Evolutionary conservation across 208 protist species (phyloP).

Genomic region (Leishmania aethiopica): DNA sequence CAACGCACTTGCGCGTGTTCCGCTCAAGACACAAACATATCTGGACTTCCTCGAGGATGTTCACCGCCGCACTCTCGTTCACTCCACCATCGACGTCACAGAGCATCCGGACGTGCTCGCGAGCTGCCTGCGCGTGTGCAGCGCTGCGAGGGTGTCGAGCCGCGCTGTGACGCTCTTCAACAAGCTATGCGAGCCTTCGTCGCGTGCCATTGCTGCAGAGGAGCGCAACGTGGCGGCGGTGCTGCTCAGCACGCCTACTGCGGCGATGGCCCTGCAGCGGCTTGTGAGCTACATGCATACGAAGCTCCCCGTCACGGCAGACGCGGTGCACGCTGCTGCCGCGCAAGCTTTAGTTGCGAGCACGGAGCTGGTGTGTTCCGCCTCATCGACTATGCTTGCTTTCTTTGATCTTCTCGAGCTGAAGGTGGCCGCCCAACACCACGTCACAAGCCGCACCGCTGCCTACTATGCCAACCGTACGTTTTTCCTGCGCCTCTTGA

Average conservation of each 20-base stretch:
- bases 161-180: slow-evolving; percentile 61
- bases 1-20: slow-evolving; percentile 33
- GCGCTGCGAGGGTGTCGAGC: slow-evolving; percentile 3
- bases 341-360: slow-evolving; percentile 34
- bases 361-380: not conserved
- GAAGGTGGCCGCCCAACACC: slow-evolving; percentile 18
- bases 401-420: slow-evolving; percentile 40
- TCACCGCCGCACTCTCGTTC: slow-evolving; percentile 24
- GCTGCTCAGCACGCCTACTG: slow-evolving; percentile 28
- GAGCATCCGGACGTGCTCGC: slow-evolving; percentile 40
- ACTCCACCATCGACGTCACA: slow-evolving; percentile 26
- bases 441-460: slow-evolving; percentile 15
- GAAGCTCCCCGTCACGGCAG: slow-evolving; percentile 33
- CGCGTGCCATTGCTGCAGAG: slow-evolving; percentile 28
- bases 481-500: slow-evolving; percentile 50
- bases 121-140: slow-evolving; percentile 28
- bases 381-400: slow-evolving; percentile 11
- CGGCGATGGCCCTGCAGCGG: slow-evolving; percentile 33
- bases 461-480: slow-evolving; percentile 31
- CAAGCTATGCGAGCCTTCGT: slow-evolving; percentile 39
- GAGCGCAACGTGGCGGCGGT: slow-evolving; percentile 44
- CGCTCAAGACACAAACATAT: slow-evolving; percentile 27
- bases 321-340: slow-evolving; percentile 44
- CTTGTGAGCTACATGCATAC: slow-evolving; percentile 46
- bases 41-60: slow-evolving; percentile 25